Base-by-base conservation (phyloP, 495 filamentous ascomycete genomes). In the Thermothielavioides terrestris region DNA sequence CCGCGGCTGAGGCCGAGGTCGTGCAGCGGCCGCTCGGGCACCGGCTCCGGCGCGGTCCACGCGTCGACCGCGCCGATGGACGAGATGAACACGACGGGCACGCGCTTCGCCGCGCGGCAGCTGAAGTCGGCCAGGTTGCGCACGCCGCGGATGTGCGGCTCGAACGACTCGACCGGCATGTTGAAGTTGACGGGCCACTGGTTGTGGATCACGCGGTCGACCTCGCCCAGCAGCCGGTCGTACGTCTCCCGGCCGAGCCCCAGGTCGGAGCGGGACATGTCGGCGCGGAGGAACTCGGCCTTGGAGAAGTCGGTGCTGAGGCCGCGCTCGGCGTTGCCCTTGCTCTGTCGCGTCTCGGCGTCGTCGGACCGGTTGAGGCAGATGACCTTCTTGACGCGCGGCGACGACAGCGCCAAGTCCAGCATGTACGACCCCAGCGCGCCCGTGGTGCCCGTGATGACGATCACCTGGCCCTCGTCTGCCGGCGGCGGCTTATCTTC, bases 181-280 rank as follows among this genome's bases (percentile, higher is more conserved):
- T 82, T 80, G 68, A 83, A 83, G 61, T 83, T 73, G 25, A 83
- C 79, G 0, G 70, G 73, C 81, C 80, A 84, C 35, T 77, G 75
- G 61, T 78, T 80, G 64, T 83, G 79, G 53, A 82, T 77, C 23
- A 84, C 65, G 15, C 71, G 70, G 37, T 69, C 78, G 34, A 57
- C 71, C 1, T 63, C 54, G 7, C 37, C 2, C 26, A 70, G 46
- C 7, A 82, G 49, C 12, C 60, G 34, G 1, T 63, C 50, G 60
- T 74, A 79, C 1, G 55, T 58, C 2, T 57, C 56, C 3, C 46
- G 28, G 6, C 42, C 44, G 5, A 82, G 64, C 6, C 75, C 77
- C 26, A 83, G 69, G 14, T 69, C 60, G 1, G 55, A 49, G 0
- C 61, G 59, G 3, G 69, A 72, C 37, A 81, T 60, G 46, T 80